phyloP scores from a whole-genome alignment of 176 grass and related monocot species.

The Oryza rufipogon region DNA sequence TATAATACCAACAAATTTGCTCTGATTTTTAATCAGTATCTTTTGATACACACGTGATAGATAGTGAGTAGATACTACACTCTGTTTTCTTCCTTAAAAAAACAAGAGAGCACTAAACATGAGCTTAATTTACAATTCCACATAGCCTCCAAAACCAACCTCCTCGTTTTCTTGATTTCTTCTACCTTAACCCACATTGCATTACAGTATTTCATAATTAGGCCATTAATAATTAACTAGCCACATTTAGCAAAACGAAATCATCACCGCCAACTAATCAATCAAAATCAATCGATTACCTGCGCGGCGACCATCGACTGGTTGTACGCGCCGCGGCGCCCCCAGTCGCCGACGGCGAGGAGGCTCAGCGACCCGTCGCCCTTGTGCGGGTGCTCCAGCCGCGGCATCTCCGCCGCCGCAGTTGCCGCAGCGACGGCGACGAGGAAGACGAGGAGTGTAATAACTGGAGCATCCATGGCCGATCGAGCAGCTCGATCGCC shows the following conservation, averaged over 20 bases:
- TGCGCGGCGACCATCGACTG: conserved; percentile 59
- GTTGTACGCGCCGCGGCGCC: conserved; percentile 53
- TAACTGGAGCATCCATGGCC: conserved; percentile 26
- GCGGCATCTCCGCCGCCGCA: conserved; percentile 30
- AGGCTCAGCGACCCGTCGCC: conserved; percentile 47
- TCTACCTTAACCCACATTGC: background rate
- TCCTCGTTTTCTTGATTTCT: background rate
- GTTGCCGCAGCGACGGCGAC: too few species aligned
- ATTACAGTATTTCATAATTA: background rate
- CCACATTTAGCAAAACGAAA: background rate
- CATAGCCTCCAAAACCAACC: background rate
- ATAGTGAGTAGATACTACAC: background rate
- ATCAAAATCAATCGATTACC: background rate
- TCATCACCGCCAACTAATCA: background rate
- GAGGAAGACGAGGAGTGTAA: background rate
- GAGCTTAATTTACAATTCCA: background rate
- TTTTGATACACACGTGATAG: background rate
- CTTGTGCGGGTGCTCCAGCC: conserved; percentile 52
- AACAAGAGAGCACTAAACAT: too few species aligned
- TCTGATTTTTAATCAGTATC: too few species aligned
- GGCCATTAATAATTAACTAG: background rate
- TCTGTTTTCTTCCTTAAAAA: background rate
- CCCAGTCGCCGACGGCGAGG: conserved; percentile 65
- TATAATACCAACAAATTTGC: too few species aligned
- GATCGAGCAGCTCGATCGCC: conserved; percentile 10